phyloP scores from a whole-genome alignment of 257 asterid genomes.

The Orobanche coerulescens region DNA sequence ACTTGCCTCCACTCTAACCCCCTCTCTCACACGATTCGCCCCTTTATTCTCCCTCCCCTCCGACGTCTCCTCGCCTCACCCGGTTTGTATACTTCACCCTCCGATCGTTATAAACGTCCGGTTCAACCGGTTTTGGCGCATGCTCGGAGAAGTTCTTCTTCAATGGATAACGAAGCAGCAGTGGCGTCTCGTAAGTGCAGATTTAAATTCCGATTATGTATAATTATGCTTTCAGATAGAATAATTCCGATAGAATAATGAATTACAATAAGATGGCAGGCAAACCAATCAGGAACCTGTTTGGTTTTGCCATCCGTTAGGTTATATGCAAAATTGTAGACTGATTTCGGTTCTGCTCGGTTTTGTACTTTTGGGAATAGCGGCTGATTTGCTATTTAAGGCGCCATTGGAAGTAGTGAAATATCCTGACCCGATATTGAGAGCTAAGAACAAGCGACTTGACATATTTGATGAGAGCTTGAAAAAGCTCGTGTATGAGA shows the following conservation, averaged over 20 bases:
- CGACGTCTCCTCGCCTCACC: slow-evolving; percentile 20
- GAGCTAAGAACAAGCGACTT: slow-evolving; percentile 73
- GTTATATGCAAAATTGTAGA: no score
- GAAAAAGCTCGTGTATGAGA: slow-evolving; percentile 70
- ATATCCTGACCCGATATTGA: slow-evolving; percentile 76
- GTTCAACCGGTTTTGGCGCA: slow-evolving; percentile 33
- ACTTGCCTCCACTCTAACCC: slow-evolving; percentile 30
- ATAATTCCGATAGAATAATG: no score
- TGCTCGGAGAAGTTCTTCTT: slow-evolving; percentile 53
- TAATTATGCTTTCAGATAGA: no score
- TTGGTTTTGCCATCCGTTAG: no score
- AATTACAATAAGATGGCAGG: no score
- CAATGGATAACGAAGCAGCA: slow-evolving; percentile 13
- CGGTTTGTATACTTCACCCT: slow-evolving; percentile 1
- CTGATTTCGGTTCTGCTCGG: neutral
- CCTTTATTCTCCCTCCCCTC: slow-evolving; percentile 18
- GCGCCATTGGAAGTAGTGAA: slow-evolving; percentile 51
- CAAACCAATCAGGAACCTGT: no score
- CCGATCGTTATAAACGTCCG: slow-evolving; percentile 18
- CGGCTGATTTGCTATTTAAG: slow-evolving; percentile 64
- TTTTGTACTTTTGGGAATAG: slow-evolving; percentile 34
- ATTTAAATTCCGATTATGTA: no score
- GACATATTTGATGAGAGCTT: slow-evolving; percentile 55
- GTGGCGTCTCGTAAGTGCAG: slow-evolving; percentile 62
- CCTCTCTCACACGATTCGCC: slow-evolving; percentile 25